Base-by-base conservation (phyloP, 805 yeast genomes). In the Candida pseudofarinosa region DNA sequence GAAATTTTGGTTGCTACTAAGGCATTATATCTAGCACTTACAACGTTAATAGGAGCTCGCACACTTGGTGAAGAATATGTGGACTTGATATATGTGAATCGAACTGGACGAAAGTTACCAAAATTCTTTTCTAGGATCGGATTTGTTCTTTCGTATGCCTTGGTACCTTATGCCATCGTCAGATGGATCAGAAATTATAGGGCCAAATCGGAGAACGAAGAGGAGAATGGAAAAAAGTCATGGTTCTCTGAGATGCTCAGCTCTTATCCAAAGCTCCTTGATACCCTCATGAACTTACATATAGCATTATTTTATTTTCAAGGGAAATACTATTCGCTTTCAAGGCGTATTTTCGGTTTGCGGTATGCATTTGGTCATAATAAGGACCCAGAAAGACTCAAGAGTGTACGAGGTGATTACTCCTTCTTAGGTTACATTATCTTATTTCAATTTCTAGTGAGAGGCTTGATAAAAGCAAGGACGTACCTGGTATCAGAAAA, bases 1-100 rank as follows among this genome's bases (percentile, higher is more conserved):
- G 87, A 83, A 51, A 69, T 89, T 12, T 65, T 81, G 0, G 73
- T 79, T 0, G 57, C 70, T 2, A 77, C 85, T 7, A 81, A 81
- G 40, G 59, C 82, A 1, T 35, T 83, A 0, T 91, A 91, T 56
- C 67, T 88, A n/a, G 60, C 74, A 2, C 63, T 87, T 17, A 91
- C 97, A 0, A 90, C 97, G 0, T 63, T 85, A 12, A 45, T 78
- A 4, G 91, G 91, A 0, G 77, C 86, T 1, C 73, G 91, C 41
- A 91, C 98, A 0, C 65, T 93, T 19, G 99, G 99, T 1, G 98
- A 91, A 58, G 97, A 91, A 63, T 91, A 91, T 62, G 89, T 89
- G 12, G 96, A 91, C 60, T 64, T 88, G 42, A 62, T 80, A 5
- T 84, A 85, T 55, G 88, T 85, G 4, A 68, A 66, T 33, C 65